Conservation (phyloP, 2,329 filamentous ascomycete genomes). For the Fusarium burgessii region DNA sequence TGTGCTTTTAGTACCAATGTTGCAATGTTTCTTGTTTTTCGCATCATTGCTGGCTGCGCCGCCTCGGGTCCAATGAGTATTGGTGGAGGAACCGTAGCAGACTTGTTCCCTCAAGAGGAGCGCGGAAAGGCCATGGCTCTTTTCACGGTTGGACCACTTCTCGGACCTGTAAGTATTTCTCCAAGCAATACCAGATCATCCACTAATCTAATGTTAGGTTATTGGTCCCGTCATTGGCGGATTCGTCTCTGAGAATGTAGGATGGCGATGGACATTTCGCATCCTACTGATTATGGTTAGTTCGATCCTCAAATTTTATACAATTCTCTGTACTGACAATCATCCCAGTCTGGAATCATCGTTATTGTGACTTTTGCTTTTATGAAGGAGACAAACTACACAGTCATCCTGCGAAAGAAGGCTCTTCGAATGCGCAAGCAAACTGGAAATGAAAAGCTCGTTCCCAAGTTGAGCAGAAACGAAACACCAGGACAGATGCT, state of each 20-base stretch:
- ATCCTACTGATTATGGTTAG: constrained; percentile 58
- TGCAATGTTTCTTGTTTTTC: constrained; percentile 34
- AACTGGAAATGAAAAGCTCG: constrained; percentile 33
- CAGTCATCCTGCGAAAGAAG: constrained; percentile 15
- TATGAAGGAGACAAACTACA: constrained; percentile 47
- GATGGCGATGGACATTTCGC: constrained; percentile 65
- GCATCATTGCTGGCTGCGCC: constrained; percentile 32
- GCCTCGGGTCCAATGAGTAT: constrained; percentile 35
- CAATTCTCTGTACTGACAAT: neutral
- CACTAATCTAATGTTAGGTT: neutral
- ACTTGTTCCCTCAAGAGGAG: constrained; percentile 21
- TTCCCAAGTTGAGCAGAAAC: constrained; percentile 14
- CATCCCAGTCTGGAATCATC: neutral
- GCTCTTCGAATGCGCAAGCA: constrained; percentile 11
- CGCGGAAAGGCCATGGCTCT: constrained; percentile 72
- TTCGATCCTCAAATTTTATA: rapidly evolving
- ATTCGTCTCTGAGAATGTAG: constrained; percentile 59
- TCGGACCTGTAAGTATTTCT: constrained; percentile 58
- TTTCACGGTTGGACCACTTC: constrained; percentile 71
- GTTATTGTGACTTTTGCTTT: constrained; percentile 22
- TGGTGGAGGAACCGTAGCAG: constrained; percentile 35
- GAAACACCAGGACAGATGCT: constrained; percentile 37
- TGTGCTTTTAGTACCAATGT: constrained; percentile 28
- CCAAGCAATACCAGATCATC: rapidly evolving
- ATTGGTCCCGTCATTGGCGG: constrained; percentile 55